Evolutionary conservation across 2,329 filamentous ascomycete genomes (phyloP), one percentile per base, ranked within the genome.

Genomic region (Colletotrichum graminicola): DNA sequence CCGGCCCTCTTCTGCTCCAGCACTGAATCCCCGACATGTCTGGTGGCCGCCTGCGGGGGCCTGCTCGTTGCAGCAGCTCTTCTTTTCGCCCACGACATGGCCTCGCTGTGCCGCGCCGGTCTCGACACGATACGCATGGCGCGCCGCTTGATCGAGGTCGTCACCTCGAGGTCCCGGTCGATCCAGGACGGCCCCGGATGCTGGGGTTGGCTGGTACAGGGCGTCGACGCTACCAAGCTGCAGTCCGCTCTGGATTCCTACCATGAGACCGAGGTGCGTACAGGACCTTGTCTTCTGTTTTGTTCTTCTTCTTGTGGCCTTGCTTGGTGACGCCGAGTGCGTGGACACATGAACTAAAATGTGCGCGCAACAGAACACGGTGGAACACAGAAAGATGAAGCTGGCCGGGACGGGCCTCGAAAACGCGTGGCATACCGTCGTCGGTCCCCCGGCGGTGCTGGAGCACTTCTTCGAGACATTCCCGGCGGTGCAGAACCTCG

Each of bases 91-190:
- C 8, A 52, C 29, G 49, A 52, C n/a, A 52, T 52, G 49, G 23
- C 49, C 1, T 52, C 23, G 6, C n/a, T 52, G 23, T 52, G 49
- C 49, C 10, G 23, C 29, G 49, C 49, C 23, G 23, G 49, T 7
- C 49, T 52, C 14, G 49, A 52, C 49, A 52, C 49, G 49, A 52
- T 52, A 6, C 49, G 23, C 12, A 26, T 52, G 49, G 49, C 49
- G 11, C 49, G 49, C 14, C 23, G 49, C 23, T 21, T 49, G 16
- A 52, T 52, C 29, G 23, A 52, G 49, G 23, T 52, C 29, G 49
- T 52, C 49, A 11, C 49, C 23, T 23, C 49, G 8, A 52, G 49
- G 12, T 52, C 49, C 26, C 26, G 49, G 26, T 52, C 49, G 49
- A 1, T 52, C 26, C 23, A 52, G 23, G 49, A 52, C 3, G 23